Base-by-base conservation (phyloP, 106 monocot species). In the Allium sativum region DNA sequence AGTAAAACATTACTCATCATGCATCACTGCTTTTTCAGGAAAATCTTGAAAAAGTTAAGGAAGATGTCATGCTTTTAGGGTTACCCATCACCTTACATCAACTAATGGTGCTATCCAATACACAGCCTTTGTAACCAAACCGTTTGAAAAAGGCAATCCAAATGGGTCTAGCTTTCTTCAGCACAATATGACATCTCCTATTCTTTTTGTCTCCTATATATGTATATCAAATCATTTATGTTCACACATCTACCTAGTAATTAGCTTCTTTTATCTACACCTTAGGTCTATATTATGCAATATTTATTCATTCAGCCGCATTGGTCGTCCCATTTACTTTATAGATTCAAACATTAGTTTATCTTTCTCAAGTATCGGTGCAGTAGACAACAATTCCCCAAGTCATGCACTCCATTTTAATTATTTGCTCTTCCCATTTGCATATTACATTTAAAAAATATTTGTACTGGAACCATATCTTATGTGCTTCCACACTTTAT, bases 11-110 rank as follows among this genome's bases (percentile, higher is more conserved):
- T 31, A 31, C 31, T 31, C 31, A 31, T 31, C 31, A 31, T 31
- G 1, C 31, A 31, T 31, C 31, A 31, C 31, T 31, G 5, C 31
- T 31, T 31, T 31, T 50, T 50, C 48, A 50, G 48, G 48, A 50
- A 50, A 12, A 50, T 50, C 48, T 50, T 50, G 48, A 50, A 50
- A 50, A 50, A 50, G 48, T 50, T 50, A 50, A 50, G 48, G 48
- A 50, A 50, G 48, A 50, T 50, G 48, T 50, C 48, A 50, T 50
- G 48, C 48, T 15, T 50, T 50, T 50, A 50, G 48, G 48, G 48
- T 50, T 11, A 3, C 11, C 11, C 3, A 50, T 50, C 13, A 15
- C 31, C 31, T 11, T 11, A 15, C 48, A 50, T 50, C 13, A 12
- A 50, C 15, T 15, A 50, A 50, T 50, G 48, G 48, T 50, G 48